A percentile compares a stretch with the other conserved stretches of the same genome.
Conservation (phyloP, 129 eudicot genomes). For the Flaveria linearis region DNA sequence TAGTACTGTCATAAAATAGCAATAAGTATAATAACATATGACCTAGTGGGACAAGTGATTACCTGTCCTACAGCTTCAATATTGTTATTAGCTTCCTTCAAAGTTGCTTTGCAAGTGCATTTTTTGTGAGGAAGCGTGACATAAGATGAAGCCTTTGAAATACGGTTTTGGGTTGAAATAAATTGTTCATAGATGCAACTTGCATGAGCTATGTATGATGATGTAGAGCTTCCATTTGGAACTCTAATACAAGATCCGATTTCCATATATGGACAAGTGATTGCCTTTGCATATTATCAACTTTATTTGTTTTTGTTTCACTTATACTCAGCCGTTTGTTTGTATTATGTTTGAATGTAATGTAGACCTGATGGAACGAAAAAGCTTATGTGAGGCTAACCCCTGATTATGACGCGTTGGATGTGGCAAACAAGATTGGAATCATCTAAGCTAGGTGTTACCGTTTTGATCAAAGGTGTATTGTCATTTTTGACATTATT, state of each 20-base stretch:
- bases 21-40: background rate
- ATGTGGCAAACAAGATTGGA: constrained; percentile 65
- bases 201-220: constrained; percentile 31
- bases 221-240: constrained; percentile 24
- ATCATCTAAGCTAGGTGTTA: constrained; percentile 38
- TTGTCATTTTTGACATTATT: constrained; percentile 19
- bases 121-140: constrained; percentile 31
- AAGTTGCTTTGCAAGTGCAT: constrained; percentile 40
- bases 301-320: background rate
- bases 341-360: background rate
- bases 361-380: constrained; percentile 66
- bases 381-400: constrained; percentile 57
- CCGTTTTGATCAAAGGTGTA: background rate
- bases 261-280: constrained; percentile 35
- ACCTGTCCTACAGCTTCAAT: constrained; percentile 41
- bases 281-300: too few relatives aligned
- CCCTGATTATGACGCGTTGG: constrained; percentile 66
- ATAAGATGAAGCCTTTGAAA: constrained; percentile 26
- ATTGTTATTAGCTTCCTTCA: constrained; percentile 36
- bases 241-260: constrained; percentile 40
- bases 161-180: constrained; percentile 2
- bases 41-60: constrained; percentile 1
- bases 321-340: background rate
- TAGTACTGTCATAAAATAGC: background rate
- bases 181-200: constrained; percentile 20